Evolutionary conservation across 495 filamentous ascomycete species (phyloP), one percentile per base, ranked within the genome.

Genomic region (Hyaloscypha hepaticicola): DNA sequence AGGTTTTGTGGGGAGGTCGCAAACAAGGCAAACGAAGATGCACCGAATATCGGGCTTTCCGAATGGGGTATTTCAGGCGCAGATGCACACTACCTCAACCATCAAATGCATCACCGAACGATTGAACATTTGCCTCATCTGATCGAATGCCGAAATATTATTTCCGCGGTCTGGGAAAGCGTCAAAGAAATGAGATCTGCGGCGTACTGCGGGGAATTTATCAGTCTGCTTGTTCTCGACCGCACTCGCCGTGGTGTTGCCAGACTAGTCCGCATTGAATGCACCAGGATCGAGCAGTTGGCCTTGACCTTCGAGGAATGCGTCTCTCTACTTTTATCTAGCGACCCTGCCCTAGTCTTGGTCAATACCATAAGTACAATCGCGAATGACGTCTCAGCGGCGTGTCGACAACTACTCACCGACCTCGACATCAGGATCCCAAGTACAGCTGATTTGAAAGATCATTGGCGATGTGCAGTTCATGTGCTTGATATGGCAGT

Each of bases 401-500:
- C 41, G 11, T 60, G 34, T 50, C 33, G 24, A 60, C 4, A 50
- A 12, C n/a, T 60, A 24, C 58, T 60, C 38, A 5, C 21, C 9
- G 22, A 60, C 0, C 33, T 60, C 19, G 58, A 60, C 21, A 16
- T 60, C 16, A 60, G 26, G 12, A 48, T 60, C 25, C 33, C 33
- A 48, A 24, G 41, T 1, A 26, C 31, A 7, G 1, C 6, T 33
- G 31, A 50, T 5, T 5, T 25, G 8, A 50, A 67, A 73, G 24
- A 63, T 28, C 3, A 55, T 11, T 66, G 63, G 57, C 48, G 52
- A 49, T 61, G 52, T 58, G 52, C 34, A 12, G 59, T 62, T 25
- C 59, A 66, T 50, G 25, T 66, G 16, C 58, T 66, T 16, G 58
- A 66, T 31, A 3, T 62, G 3, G 64, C 52, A 33, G 64, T 66